Base-by-base conservation (phyloP, 163 green algal species). In the Trebouxiophyceae sp. region DNA sequence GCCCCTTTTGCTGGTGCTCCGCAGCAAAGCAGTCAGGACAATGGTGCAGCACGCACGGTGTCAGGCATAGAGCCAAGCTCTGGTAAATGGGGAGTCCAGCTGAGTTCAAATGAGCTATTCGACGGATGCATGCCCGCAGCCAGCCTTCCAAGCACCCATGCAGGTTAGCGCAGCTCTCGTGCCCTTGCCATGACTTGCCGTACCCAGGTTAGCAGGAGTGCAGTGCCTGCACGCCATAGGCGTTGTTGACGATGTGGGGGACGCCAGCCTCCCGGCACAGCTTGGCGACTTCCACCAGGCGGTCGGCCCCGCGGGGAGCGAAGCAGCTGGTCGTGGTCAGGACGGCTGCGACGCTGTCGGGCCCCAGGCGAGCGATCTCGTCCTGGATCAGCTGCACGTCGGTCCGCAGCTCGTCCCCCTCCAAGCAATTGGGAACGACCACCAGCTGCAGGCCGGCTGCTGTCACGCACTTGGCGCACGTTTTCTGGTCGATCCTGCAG, bases 161-260 rank as follows among this genome's bases (percentile, higher is more conserved):
- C n/a, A n/a, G n/a, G n/a, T n/a, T n/a, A n/a, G n/a, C n/a, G n/a
- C n/a, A n/a, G n/a, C n/a, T n/a, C n/a, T n/a, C n/a, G n/a, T n/a
- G n/a, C n/a, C n/a, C n/a, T n/a, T n/a, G n/a, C n/a, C n/a, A n/a
- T n/a, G n/a, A n/a, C n/a, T n/a, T n/a, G n/a, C n/a, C n/a, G n/a
- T n/a, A n/a, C n/a, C n/a, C n/a, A n/a, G n/a, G n/a, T n/a, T n/a
- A n/a, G n/a, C n/a, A n/a, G n/a, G n/a, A n/a, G n/a, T n/a, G n/a
- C n/a, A n/a, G n/a, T n/a, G 16, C 68, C 79, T 97, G 93, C 29
- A 99, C 87, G 4, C 93, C 93, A 70, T 99, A 98, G 3, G 93
- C 93, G 66, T 98, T 97, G 79, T 98, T 99, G 73, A 99, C 83
- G 0, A 99, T 70, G 82, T 99, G 93, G 0, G 75, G 68, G 19